Percentiles rank a stretch among this genome's conserved stretches.
phyloP scores from a whole-genome alignment of 2,329 filamentous ascomycete species.

The Phialophora tarda region DNA sequence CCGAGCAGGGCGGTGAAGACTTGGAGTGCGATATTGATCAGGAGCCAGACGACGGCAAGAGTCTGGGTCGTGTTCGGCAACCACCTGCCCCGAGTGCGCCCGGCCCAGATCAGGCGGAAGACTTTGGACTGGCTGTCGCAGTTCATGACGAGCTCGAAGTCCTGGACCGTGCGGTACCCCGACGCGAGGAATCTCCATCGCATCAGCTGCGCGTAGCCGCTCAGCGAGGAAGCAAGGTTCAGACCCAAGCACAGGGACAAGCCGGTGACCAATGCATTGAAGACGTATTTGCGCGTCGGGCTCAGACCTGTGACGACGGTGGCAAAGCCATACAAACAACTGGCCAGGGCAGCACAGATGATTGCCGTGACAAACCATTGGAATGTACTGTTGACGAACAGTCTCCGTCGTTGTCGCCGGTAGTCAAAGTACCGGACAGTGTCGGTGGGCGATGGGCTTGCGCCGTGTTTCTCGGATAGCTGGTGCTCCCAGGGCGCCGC shows the following conservation, averaged over 20 bases:
- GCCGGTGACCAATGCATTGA: constrained; percentile 30
- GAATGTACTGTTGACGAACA: constrained; percentile 31
- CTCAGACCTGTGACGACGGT: constrained; percentile 19
- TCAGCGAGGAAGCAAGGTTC: constrained; percentile 29
- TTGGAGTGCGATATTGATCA: constrained; percentile 29
- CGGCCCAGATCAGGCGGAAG: constrained; percentile 34
- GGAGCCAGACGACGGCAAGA: constrained; percentile 27
- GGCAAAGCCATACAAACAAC: constrained; percentile 28
- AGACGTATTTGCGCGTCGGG: constrained; percentile 25
- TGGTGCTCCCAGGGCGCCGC: constrained; percentile 34
- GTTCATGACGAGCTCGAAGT: constrained; percentile 27
- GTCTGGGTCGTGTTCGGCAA: constrained; percentile 31
- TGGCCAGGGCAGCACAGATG: constrained; percentile 29
- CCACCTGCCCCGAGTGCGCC: constrained; percentile 22
- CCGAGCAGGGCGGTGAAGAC: constrained; percentile 35
- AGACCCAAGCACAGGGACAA: constrained; percentile 31
- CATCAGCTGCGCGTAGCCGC: constrained; percentile 33
- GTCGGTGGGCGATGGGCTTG: constrained; percentile 8
- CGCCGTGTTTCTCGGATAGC: constrained; percentile 30
- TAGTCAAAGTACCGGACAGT: constrained; percentile 34
- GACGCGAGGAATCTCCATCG: constrained; percentile 34
- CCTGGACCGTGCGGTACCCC: constrained; percentile 26
- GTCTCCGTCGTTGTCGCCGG: constrained; percentile 25
- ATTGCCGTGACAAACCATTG: constrained; percentile 32
- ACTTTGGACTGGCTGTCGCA: constrained; percentile 31